Evolutionary conservation across 2,329 filamentous ascomycete species (phyloP), one percentile per base, ranked within the genome.

Genomic region (Calycina herbarum): DNA sequence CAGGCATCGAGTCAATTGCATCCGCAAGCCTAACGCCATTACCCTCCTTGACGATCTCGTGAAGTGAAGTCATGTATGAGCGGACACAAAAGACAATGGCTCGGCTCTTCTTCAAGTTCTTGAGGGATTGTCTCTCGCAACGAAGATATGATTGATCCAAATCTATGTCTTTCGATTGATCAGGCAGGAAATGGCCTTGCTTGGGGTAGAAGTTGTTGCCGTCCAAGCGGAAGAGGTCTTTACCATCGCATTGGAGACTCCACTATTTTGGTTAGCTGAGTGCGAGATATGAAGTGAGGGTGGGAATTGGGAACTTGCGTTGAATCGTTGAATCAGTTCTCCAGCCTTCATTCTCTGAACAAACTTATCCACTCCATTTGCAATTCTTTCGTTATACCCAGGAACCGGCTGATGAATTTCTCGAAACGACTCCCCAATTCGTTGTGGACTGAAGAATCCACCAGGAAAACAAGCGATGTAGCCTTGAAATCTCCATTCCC

Each of bases 211-310:
- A 59, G 33, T 59, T 38, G 57, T 59, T 59, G 27, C 57, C 29
- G 7, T 35, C 29, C 20, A 59, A 33, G 3, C 56, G 56, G 29
- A 58, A 58, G n/a, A 58, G 29, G 13, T 58, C 56, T 31, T 29
- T 31, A 5, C 56, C 56, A 33, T 58, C 56, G 7, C 15, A n/a
- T 29, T 58, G 56, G 56, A 58, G 24, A 58, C 56, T 58, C 56
- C 56, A 58, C 56, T 58, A 24, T 1, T 17, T 58, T 27, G 3
- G 7, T 20, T 31, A 35, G 56, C 17, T 58, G 6, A 5, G 29
- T 35, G 31, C 13, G 7, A 31, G 17, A 58, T 31, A n/a, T 17
- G 27, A 33, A 33, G 56, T 31, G 15, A n/a, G n/a, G n/a, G n/a
- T n/a, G n/a, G n/a, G n/a, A n/a, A n/a, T n/a, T n/a, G n/a, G n/a